phyloP scores from a whole-genome alignment of 768 basidiomycete genomes.

The Strobilomyces confusus region DNA sequence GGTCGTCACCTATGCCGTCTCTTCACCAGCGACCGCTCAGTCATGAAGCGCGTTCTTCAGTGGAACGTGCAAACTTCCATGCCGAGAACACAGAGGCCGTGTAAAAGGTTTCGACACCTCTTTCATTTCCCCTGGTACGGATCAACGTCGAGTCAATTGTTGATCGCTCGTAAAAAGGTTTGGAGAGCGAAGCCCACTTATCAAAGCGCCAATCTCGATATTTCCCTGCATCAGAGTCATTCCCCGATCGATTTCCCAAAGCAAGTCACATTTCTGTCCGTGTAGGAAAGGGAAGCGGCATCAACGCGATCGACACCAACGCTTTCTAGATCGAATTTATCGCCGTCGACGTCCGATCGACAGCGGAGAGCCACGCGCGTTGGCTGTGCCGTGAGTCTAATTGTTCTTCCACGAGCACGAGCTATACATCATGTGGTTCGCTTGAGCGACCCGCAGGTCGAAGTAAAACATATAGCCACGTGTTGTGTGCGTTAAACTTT shows the following conservation, averaged over 20 bases:
- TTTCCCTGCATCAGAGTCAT: conserved; percentile 5
- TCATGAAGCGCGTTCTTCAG: not conserved
- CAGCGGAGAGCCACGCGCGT: conserved; percentile 14
- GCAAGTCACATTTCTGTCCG: conserved; percentile 13
- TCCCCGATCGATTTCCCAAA: conserved; percentile 18
- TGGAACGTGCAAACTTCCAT: not conserved
- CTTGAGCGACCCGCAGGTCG: no score
- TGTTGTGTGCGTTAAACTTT: conserved; percentile 5
- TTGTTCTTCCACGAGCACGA: conserved; percentile 13
- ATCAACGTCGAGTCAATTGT: conserved; percentile 15
- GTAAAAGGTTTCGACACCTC: not conserved
- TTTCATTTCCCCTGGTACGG: conserved; percentile 11
- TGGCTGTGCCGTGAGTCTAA: conserved; percentile 19
- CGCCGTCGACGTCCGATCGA: conserved; percentile 15
- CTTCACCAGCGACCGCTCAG: not conserved
- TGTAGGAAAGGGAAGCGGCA: conserved; percentile 16
- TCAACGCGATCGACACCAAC: conserved; percentile 26
- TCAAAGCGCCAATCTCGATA: conserved; percentile 12
- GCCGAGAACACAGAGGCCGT: not conserved
- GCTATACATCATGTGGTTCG: no score
- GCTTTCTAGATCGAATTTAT: conserved; percentile 13
- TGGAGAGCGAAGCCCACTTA: not conserved
- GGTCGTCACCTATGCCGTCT: not conserved
- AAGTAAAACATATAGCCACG: no score
- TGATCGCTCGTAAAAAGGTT: conserved; percentile 4